Conservation (phyloP, 345 rosid genomes). For the Citrus sinensis region DVS_A1.0 CM039165.1:38978501-38979000, state of each 20-base stretch:
- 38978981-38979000: background rate
- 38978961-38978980: slow-evolving; percentile 52
- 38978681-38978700: background rate
- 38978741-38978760: background rate
- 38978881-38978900: slow-evolving; percentile 40
- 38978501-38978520: background rate
- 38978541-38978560: slow-evolving; percentile 60
- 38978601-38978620: slow-evolving; percentile 40
- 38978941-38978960: slow-evolving; percentile 54
- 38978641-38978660: background rate
- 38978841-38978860: slow-evolving; percentile 53
- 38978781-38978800: slow-evolving; percentile 1
- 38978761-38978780: background rate
- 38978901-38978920: slow-evolving; percentile 36
- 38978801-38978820: slow-evolving; percentile 10
- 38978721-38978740: background rate
- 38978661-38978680: background rate
- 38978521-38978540: background rate
- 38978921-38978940: slow-evolving; percentile 52
- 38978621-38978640: background rate
- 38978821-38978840: slow-evolving; percentile 77
- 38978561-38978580: slow-evolving; percentile 54
- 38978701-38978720: background rate
- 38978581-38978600: slow-evolving; percentile 77
- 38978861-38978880: slow-evolving; percentile 48